Conservation (phyloP, 305 asterid species). For the Caryopteris hybrid region DNA sequence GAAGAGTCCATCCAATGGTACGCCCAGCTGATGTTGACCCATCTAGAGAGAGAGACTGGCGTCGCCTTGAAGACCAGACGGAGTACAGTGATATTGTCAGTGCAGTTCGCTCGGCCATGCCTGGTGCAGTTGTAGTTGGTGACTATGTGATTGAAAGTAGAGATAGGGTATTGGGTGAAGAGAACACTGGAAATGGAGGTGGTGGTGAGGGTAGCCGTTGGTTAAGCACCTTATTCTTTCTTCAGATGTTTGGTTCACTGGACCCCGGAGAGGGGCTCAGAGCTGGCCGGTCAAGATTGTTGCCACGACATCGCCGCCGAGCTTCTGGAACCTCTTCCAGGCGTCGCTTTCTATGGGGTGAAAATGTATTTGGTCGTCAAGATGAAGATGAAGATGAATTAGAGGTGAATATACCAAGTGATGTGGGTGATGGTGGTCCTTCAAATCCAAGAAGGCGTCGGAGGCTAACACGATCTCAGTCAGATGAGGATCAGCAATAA, state of each 20-base stretch:
- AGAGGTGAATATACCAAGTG: constrained; percentile 35
- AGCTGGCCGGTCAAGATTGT: constrained; percentile 62
- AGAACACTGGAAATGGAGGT: constrained; percentile 37
- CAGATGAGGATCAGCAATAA: constrained; percentile 44
- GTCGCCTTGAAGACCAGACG: constrained; percentile 65
- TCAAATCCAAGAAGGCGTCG: constrained; percentile 47
- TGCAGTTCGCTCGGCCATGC: constrained; percentile 81
- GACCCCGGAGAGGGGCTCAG: constrained; percentile 47
- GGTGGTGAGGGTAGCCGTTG: constrained; percentile 49
- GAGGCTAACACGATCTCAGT: constrained; percentile 44
- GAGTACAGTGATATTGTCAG: constrained; percentile 79
- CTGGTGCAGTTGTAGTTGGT: constrained; percentile 83
- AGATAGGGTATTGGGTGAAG: constrained; percentile 47
- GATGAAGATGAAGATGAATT: constrained; percentile 33
- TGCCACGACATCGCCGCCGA: constrained; percentile 58
- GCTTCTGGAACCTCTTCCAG: constrained; percentile 48
- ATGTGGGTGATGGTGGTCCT: constrained; percentile 39
- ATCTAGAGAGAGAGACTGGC: constrained; percentile 78
- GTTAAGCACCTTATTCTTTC: constrained; percentile 69
- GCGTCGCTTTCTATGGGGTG: constrained; percentile 84
- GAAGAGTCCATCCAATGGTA: constrained; percentile 81
- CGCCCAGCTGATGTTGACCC: constrained; percentile 91
- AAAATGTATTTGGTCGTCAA: constrained; percentile 60
- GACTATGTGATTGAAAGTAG: constrained; percentile 84
- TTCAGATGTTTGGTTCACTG: constrained; percentile 79